These are phyloP conservation scores for Trichoderma pleuroti DNA, from an alignment of 2,329 filamentous ascomycete genomes.

Conservation along the genomic window DNA sequence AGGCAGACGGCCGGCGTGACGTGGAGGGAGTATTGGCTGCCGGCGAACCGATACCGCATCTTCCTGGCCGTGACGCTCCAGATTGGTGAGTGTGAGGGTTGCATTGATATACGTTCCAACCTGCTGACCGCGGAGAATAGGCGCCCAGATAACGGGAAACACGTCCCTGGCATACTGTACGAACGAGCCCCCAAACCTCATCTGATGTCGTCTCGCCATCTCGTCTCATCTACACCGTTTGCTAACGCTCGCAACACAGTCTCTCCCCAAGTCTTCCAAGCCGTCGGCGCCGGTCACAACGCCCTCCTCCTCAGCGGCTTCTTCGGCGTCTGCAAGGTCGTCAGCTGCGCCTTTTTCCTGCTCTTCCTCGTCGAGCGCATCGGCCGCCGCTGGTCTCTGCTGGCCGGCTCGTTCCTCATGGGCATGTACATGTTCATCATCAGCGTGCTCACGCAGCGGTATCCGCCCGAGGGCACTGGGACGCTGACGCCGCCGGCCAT, in stretches of 20 bases:
- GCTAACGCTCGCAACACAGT: slow-evolving; percentile 27
- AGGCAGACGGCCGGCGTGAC: slow-evolving; percentile 43
- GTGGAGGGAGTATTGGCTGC: slow-evolving; percentile 43
- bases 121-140: slow-evolving; percentile 20
- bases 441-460: slow-evolving; percentile 43
- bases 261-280: slow-evolving; percentile 49
- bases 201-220: neutral
- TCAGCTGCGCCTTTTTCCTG: slow-evolving; percentile 45
- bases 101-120: neutral
- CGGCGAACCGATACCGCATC: slow-evolving; percentile 46
- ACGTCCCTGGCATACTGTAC: slow-evolving; percentile 49
- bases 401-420: slow-evolving; percentile 48
- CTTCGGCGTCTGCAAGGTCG: slow-evolving; percentile 51
- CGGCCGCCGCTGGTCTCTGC: slow-evolving; percentile 46
- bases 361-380: slow-evolving; percentile 48
- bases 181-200: neutral
- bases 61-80: slow-evolving; percentile 49
- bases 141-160: slow-evolving; percentile 47
- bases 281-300: slow-evolving; percentile 46
- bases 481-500: slow-evolving; percentile 39
- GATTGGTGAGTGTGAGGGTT: slow-evolving; percentile 31
- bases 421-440: slow-evolving; percentile 52
- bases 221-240: neutral
- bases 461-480: slow-evolving; percentile 36
- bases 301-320: slow-evolving; percentile 49